Evolutionary conservation across 179 eudicot genomes (phyloP), one percentile per base, ranked within the genome.

Genomic region (Vitellaria paradoxa): DNA sequence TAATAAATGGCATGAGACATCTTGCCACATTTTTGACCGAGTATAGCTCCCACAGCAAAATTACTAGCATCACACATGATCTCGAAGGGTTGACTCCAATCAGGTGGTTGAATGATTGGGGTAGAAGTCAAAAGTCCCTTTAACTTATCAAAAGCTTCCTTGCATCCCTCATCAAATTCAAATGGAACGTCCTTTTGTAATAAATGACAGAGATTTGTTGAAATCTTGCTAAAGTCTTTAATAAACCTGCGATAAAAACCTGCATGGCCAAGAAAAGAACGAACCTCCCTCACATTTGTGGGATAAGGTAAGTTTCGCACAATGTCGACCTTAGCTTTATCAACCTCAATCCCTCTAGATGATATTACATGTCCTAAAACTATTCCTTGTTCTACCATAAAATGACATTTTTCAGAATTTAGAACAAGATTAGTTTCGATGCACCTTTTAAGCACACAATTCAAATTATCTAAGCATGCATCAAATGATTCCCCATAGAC

Each of bases 361-460:
- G 70, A 67, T 6, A 67, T 52, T 6, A 52, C 0, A 72, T 72
- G 63, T 6, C 75, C 75, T 7, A 69, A 46, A 69, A 69, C 57
- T 9, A 69, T 47, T 0, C 56, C 73, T 45, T 69, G 73, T 1
- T 72, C 75, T 55, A 72, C 75, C 75, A 72, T 72, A 72, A 72
- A 72, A 57, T 72, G 75, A 72, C 62, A 72, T 55, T 72, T 72
- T 72, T 53, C 74, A 70, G 0, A 70, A 50, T 70, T 70, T 12
- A 49, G n/a, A 26, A 72, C 76, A 52, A 72, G 63, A 50, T 72
- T 72, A 24, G 76, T 56, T 56, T 72, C 65, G 17, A 72, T 56
- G 64, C 65, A 72, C 26, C 76, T 72, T 56, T 72, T n/a, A 72
- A 72, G 76, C 0, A 72, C n/a, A 55, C 56, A 65, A 26, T 65